phyloP scores from a whole-genome alignment of 1,284 basidiomycete genomes.

The Ustilago crameri region DNA sequence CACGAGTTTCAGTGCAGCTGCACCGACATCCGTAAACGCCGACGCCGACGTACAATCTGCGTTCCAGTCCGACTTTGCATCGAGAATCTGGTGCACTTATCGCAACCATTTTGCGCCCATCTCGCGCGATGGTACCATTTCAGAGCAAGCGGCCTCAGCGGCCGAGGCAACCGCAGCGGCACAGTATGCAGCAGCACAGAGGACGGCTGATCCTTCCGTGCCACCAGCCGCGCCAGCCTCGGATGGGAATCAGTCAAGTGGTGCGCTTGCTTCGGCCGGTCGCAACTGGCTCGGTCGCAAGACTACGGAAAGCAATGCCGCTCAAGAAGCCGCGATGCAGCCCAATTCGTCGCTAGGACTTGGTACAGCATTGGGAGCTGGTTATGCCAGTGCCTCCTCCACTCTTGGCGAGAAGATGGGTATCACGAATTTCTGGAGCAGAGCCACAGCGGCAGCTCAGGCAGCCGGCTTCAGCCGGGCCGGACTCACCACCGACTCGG shows the following conservation, averaged over 20 bases:
- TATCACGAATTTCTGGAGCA: constrained; percentile 56
- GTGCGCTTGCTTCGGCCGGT: constrained; percentile 21
- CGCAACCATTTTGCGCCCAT: constrained; percentile 64
- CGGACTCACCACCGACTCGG: constrained; percentile 91
- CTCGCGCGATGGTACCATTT: constrained; percentile 62
- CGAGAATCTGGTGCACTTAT: constrained; percentile 66
- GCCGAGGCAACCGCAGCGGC: constrained; percentile 31
- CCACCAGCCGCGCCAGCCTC: constrained; percentile 7
- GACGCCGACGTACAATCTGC: constrained; percentile 20
- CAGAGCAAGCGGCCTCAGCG: constrained; percentile 56
- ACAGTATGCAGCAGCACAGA: constrained; percentile 14
- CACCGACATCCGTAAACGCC: not conserved
- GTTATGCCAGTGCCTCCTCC: constrained; percentile 29
- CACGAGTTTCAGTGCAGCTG: constrained; percentile 23
- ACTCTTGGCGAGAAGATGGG: constrained; percentile 62
- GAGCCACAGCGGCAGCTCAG: constrained; percentile 60
- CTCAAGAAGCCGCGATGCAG: constrained; percentile 18
- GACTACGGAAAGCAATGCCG: constrained; percentile 25
- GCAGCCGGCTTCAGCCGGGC: constrained; percentile 53
- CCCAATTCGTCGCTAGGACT: constrained; percentile 22
- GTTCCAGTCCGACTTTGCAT: constrained; percentile 53
- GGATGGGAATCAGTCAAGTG: constrained; percentile 17
- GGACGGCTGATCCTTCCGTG: constrained; percentile 3
- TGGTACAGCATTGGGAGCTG: constrained; percentile 32
- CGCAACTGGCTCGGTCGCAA: constrained; percentile 48